Base-by-base conservation (phyloP, 331 rosid genomes). In the Phaseolus coccineus region DNA sequence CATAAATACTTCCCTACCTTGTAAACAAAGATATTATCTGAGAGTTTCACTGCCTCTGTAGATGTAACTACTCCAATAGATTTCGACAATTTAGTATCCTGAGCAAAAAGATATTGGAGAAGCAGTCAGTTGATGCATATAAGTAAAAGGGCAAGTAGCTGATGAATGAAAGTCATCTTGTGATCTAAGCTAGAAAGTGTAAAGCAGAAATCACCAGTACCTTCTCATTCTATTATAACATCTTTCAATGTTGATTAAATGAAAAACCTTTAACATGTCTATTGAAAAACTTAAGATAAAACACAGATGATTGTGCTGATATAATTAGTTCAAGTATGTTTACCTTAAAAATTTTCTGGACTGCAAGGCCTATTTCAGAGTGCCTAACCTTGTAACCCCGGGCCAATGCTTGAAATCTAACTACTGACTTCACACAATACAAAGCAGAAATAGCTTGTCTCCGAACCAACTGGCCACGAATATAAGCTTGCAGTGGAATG, bases 381-480 rank as follows among this genome's bases (percentile, higher is more conserved):
- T 48, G 73, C 79, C 92, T 80, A 82, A 85, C 90, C 81, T 59
- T 89, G 76, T 42, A 74, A 71, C 88, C 88, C 31, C 92, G 92
- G 83, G 76, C 78, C 76, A 73, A 70, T 16, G 91, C 90, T 84
- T 88, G 94, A 56, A 90, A 66, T 61, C 85, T 90, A 10, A 90
- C 87, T 63, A 90, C 81, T 68, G 89, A 89, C 71, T 83, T 82
- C 76, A 88, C 84, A 85, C 89, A 88, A 74, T 55, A 64, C 19
- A 90, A 79, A 46, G 94, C 83, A 69, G 90, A 68, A 52, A 85
- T 56, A 39, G 94, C 94, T 75, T 88, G 89, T 79, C 85, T 83
- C 76, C 90, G 80, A 73, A 83, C 88, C 92, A 88, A 70, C 83
- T 81, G 85, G 27, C 89, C 92, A 7, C 88, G 92, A 83, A 84